These are phyloP conservation scores for Agroathelia rolfsii DNA, from an alignment of 1,284 basidiomycete genomes.

Conservation along the genomic window DNA sequence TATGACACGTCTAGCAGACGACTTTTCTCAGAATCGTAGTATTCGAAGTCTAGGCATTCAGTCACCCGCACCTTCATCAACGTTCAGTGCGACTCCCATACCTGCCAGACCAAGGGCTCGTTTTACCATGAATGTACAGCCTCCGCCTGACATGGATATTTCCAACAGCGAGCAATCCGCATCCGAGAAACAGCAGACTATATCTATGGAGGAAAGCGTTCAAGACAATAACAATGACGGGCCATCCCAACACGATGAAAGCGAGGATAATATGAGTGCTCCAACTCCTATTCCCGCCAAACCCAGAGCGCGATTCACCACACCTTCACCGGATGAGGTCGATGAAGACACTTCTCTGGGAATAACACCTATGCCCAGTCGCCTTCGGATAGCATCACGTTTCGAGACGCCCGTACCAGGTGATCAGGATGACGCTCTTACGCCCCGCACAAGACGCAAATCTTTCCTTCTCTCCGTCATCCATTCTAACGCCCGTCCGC, in stretches of 20 bases:
- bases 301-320: conserved; percentile 48
- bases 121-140: too few species aligned
- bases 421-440: conserved; percentile 31
- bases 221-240: too few species aligned
- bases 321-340: conserved; percentile 26
- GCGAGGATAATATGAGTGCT: conserved; percentile 12
- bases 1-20: conserved; percentile 9
- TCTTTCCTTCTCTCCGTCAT: conserved; percentile 73
- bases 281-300: conserved; percentile 36
- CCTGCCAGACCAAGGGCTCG: too few species aligned
- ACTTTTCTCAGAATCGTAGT: too few species aligned
- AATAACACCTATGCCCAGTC: conserved; percentile 7
- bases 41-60: too few species aligned
- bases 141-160: too few species aligned
- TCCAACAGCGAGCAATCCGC: too few species aligned
- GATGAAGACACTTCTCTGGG: conserved; percentile 12
- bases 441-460: conserved; percentile 56
- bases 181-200: too few species aligned
- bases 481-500: conserved; percentile 66
- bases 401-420: conserved; percentile 15
- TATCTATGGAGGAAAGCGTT: too few species aligned
- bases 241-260: conserved; percentile 18
- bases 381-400: too few species aligned
- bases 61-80: too few species aligned
- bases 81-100: too few species aligned